phyloP scores from a whole-genome alignment of 768 basidiomycete species.

The Boletus rubescentipes region DNA sequence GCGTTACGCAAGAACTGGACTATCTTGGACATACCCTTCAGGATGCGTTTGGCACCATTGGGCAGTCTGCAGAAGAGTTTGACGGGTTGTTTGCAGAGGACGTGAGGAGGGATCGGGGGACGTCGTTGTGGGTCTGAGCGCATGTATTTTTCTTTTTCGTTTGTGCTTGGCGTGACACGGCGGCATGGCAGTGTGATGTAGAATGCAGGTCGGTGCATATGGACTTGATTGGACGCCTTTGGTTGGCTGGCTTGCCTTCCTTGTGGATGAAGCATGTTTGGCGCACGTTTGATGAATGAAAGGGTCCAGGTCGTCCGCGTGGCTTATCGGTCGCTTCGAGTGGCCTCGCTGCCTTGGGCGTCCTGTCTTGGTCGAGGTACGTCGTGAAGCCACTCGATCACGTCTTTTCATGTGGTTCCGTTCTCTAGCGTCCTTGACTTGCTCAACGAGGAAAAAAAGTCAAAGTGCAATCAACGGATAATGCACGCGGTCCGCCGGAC shows the following conservation, averaged over 20 bases:
- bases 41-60: conserved; percentile 90
- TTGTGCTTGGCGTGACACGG: not conserved
- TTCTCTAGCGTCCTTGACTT: not conserved
- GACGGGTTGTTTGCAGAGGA: conserved; percentile 63
- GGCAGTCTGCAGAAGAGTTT: conserved; percentile 77
- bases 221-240: not conserved
- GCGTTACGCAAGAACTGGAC: conserved; percentile 88
- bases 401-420: not conserved
- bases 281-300: conserved; percentile 6
- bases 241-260: not conserved
- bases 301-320: conserved; percentile 5
- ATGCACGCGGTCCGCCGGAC: conserved; percentile 10
- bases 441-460: not conserved
- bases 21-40: conserved; percentile 78
- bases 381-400: not conserved
- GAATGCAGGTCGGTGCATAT: conserved; percentile 4
- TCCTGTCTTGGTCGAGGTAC: not conserved
- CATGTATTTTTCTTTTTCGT: not conserved
- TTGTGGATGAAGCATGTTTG: conserved; percentile 10
- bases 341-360: not conserved
- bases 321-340: not conserved
- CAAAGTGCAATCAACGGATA: no score
- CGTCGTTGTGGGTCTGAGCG: conserved; percentile 16
- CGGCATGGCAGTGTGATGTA: not conserved
- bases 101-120: not conserved